Evolutionary conservation across 1,139 yeast genomes (phyloP).

Genomic region (Suhomyces choctaworum): DNA sequence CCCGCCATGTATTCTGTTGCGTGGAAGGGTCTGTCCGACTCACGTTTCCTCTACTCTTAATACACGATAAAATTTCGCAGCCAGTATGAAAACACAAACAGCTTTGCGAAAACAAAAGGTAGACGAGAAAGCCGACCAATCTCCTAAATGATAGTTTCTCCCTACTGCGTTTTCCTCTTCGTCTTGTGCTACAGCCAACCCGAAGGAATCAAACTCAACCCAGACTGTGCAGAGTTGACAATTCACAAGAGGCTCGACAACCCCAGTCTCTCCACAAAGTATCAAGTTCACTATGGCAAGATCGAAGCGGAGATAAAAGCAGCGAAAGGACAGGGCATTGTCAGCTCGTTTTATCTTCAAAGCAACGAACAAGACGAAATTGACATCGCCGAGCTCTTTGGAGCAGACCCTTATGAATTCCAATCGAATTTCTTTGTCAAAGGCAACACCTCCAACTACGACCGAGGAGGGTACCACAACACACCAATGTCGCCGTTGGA

Average conservation of each 20-base stretch:
- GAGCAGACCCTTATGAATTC: constrained; percentile 34
- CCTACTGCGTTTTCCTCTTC: constrained; percentile 3
- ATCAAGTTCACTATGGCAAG: constrained; percentile 43
- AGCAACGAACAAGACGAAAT: constrained; percentile 51
- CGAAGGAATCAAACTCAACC: constrained; percentile 3
- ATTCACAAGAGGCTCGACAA: constrained; percentile 36
- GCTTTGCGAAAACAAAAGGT: too few relatives aligned
- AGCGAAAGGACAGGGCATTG: constrained; percentile 43
- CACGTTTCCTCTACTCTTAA: too few relatives aligned
- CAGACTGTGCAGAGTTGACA: constrained; percentile 16
- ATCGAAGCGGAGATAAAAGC: constrained; percentile 43
- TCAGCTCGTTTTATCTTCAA: constrained; percentile 46
- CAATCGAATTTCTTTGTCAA: constrained; percentile 48
- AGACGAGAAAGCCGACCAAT: too few relatives aligned
- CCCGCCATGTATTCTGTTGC: too few relatives aligned
- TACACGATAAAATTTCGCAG: too few relatives aligned
- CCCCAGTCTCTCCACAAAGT: constrained; percentile 39
- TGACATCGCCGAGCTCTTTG: constrained; percentile 47
- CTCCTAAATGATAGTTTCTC: too few relatives aligned
- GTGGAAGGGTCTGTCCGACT: too few relatives aligned
- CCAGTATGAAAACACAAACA: too few relatives aligned
- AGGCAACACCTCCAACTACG: constrained; percentile 45
- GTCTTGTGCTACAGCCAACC: constrained; percentile 1
- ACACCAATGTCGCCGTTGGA: constrained; percentile 24
- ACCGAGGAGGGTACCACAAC: constrained; percentile 39